Base-by-base conservation (phyloP, 495 filamentous ascomycete genomes). In the Trichoderma virens region DNA sequence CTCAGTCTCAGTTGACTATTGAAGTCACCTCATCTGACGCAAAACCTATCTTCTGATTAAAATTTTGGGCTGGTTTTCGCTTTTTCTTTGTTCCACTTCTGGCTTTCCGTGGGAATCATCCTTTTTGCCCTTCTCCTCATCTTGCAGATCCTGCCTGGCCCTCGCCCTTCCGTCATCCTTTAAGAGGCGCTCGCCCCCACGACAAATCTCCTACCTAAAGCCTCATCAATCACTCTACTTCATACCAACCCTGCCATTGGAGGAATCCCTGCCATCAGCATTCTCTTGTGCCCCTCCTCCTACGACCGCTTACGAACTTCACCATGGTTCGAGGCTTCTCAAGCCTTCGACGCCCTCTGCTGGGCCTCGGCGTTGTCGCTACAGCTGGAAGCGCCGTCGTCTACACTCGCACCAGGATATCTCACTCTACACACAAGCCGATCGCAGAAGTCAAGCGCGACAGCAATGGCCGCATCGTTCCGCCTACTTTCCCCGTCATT, bases 401-500 rank as follows among this genome's bases (percentile, higher is more conserved):
- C 38, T 30, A 38, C 23, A n/a, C 39, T 8, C 14, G 20, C 5
- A 62, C 9, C 61, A 39, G 35, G n/a, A 39, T 30, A 27, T 41
- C 35, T 3, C 34, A 62, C 39, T 31, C 61, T 20, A 39, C 39
- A n/a, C 8, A 62, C n/a, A 62, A 41, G 61, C 61, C 61, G 28
- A 43, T 62, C 39, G 61, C 61, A 14, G 61, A 62, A 14, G 27
- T 62, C 38, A 62, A 62, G 25, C 61, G 61, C n/a, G 61, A 62
- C 16, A 62, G 61, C 61, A 61, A 82, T 61, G 86, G 87, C 47
- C 80, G 83, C 41, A 82, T 88, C 61, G 76, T 81, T 0, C 85
- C 86, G 8, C 87, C 87, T 0, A 79, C 80, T 25, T 90, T 90
- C 69, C 87, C 87, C 3, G 60, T 65, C 9, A 80, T 87, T 59